Evolutionary conservation across 2,329 filamentous ascomycete genomes (phyloP), one percentile per base, ranked within the genome.

Genomic region (Aureobasidium musti): DNA sequence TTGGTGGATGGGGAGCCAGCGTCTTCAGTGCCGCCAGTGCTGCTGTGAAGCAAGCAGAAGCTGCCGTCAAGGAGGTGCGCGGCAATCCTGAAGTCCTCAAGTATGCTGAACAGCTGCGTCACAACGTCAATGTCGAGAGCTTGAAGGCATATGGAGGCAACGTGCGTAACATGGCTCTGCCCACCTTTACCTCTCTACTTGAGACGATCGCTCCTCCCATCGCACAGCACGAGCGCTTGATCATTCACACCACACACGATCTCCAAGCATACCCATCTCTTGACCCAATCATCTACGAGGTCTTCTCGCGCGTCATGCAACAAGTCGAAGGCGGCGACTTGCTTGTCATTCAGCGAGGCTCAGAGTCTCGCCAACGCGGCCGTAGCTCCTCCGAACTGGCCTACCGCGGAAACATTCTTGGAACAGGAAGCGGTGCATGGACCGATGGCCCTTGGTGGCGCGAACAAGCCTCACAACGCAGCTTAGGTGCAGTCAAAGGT

Each of bases 361-460:
- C 92, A 68, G 95, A 98, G 79, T 91, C 89, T 57, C 86, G 88
- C 54, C 61, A 64, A n/a, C 49, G 61, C 1, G 87, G 87, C 35
- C 88, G 74, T 26, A 86, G 88, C 50, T 84, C 84, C 49, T 87
- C 87, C 1, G 83, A 90, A 56, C 83, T 82, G 67, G 83, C 83
- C 45, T 85, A 84, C 72, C 79, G 81, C 30, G 85, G 87, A 11
- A 70, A 71, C 35, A 69, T 74, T 17, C 71, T 76, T 3, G 74
- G 75, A 19, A 59, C 63, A 61, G 82, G 81, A 21, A 80, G 82
- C 33, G 83, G 85, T 43, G 90, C 90, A 69, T 99, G 95, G 93
- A 90, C 88, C 56, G 94, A 98, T 73, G 95, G 95, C 0, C 95
- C 95, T 3, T 99, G 95, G 95, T 99, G 95, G 94, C 87, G 93